phyloP scores from a whole-genome alignment of 306 rosid species.

The Prunus salicina region DNA sequence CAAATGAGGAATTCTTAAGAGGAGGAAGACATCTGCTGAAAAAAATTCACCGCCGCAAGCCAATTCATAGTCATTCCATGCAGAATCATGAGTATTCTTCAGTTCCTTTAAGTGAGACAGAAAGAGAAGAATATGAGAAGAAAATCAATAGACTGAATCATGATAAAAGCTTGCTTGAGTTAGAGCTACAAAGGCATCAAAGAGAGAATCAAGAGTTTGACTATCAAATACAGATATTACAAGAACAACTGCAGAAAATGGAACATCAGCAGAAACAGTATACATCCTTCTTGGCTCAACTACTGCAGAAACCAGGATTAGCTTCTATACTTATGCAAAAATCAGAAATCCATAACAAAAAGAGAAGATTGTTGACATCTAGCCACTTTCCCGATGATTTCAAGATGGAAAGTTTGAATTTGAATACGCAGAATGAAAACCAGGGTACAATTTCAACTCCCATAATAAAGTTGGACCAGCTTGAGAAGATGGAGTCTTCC shows the following conservation, averaged over 20 bases:
- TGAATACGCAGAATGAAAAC: slow-evolving; percentile 9
- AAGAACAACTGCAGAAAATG: slow-evolving; percentile 24
- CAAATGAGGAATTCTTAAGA: slow-evolving; percentile 41
- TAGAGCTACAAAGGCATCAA: slow-evolving; percentile 23
- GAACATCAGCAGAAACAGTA: slow-evolving; percentile 24
- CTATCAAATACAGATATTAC: slow-evolving; percentile 17
- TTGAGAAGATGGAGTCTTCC: slow-evolving; percentile 33
- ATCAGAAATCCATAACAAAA: slow-evolving; percentile 31
- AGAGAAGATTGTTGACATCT: slow-evolving; percentile 28
- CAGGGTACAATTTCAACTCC: slow-evolving; percentile 17
- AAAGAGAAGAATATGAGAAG: slow-evolving; percentile 23
- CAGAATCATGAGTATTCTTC: slow-evolving; percentile 25
- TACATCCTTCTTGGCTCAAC: slow-evolving; percentile 19
- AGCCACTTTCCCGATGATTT: slow-evolving; percentile 16
- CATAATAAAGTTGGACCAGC: slow-evolving; percentile 6
- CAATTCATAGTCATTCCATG: slow-evolving; percentile 38
- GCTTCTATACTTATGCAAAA: slow-evolving; percentile 29
- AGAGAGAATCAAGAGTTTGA: slow-evolving; percentile 27
- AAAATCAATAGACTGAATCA: slow-evolving; percentile 26
- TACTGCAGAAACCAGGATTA: slow-evolving; percentile 24
- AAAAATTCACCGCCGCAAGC: slow-evolving; percentile 41
- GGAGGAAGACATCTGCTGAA: slow-evolving; percentile 37
- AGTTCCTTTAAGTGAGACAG: slow-evolving; percentile 29
- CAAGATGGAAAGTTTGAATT: slow-evolving; percentile 12
- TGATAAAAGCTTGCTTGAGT: slow-evolving; percentile 24